Evolutionary conservation across 805 yeast genomes (phyloP).

Genomic region (Lachancea waltii): DNA sequence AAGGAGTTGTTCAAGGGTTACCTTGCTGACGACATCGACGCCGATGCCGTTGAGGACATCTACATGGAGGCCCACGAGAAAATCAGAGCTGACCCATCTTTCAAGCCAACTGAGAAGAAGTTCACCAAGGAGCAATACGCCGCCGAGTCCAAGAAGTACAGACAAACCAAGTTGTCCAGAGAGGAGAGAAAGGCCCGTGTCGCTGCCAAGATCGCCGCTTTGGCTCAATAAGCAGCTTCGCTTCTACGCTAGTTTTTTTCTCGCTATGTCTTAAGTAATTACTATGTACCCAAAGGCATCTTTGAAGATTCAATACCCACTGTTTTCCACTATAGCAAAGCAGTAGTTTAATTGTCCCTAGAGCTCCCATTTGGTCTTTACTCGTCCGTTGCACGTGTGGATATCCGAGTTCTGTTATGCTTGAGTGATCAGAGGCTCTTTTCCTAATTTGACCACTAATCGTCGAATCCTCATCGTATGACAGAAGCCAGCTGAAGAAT

Average conservation of each 20-base stretch:
- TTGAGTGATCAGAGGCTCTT: neutral
- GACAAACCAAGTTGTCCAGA: slow-evolving; percentile 77
- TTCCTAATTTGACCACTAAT: slow-evolving; percentile 2
- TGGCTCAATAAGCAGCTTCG: slow-evolving; percentile 38
- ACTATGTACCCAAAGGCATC: neutral
- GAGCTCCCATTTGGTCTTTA: neutral
- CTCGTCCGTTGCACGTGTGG: too few relatives aligned
- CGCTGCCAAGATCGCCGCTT: slow-evolving; percentile 90
- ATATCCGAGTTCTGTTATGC: neutral
- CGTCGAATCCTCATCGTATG: neutral
- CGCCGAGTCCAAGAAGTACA: slow-evolving; percentile 92
- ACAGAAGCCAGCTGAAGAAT: neutral
- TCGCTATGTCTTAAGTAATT: neutral
- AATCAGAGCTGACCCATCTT: slow-evolving; percentile 92
- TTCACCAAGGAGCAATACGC: slow-evolving; percentile 97
- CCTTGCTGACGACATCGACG: slow-evolving; percentile 94
- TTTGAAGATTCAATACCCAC: neutral
- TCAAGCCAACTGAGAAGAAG: slow-evolving; percentile 85
- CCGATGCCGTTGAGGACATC: slow-evolving; percentile 93
- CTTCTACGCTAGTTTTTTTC: neutral
- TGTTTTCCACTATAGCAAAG: too few relatives aligned
- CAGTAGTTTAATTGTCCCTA: too few relatives aligned
- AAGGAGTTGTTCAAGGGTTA: slow-evolving; percentile 91
- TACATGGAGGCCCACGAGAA: slow-evolving; percentile 91
- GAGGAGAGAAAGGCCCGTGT: slow-evolving; percentile 87